A percentile compares a stretch with the other conserved stretches of the same genome.
Conservation (phyloP, 345 rosid species). For the Triadica sebifera region DNA sequence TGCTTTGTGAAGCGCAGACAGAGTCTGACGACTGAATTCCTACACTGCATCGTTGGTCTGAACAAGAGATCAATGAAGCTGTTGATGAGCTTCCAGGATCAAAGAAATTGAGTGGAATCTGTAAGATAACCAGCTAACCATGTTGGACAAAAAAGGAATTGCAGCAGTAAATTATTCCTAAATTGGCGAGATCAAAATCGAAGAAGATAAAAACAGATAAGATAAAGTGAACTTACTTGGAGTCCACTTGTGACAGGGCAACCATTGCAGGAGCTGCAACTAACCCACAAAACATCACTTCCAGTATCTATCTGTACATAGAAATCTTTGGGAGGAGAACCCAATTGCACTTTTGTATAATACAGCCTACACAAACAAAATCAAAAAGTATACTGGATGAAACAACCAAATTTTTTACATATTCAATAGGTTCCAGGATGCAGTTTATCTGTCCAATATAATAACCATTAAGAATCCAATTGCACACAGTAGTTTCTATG, state of each 20-base stretch:
- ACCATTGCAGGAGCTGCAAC: slow-evolving; percentile 80
- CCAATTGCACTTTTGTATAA: slow-evolving; percentile 73
- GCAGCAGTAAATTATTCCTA: slow-evolving; percentile 9
- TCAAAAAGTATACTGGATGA: slow-evolving; percentile 4
- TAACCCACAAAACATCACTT: slow-evolving; percentile 95
- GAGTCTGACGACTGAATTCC: slow-evolving; percentile 72
- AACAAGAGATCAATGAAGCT: slow-evolving; percentile 57
- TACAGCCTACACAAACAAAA: slow-evolving; percentile 56
- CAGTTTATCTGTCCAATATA: background rate
- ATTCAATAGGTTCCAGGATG: background rate
- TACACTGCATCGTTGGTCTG: slow-evolving; percentile 67
- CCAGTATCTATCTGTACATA: slow-evolving; percentile 95
- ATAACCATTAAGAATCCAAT: background rate
- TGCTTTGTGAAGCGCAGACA: slow-evolving; percentile 54
- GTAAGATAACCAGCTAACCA: slow-evolving; percentile 26
- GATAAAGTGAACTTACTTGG: slow-evolving; percentile 43
- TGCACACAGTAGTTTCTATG: background rate
- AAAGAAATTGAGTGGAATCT: slow-evolving; percentile 81
- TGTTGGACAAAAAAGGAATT: background rate
- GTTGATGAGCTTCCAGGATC: slow-evolving; percentile 81
- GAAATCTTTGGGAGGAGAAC: slow-evolving; percentile 83
- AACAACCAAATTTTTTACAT: background rate
- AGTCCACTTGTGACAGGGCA: slow-evolving; percentile 85
- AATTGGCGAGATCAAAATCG: background rate
- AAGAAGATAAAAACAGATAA: slow-evolving; percentile 6